Evolutionary conservation across 1,284 basidiomycete genomes (phyloP).

Genomic region (Cryptococcus sp.): DNA sequence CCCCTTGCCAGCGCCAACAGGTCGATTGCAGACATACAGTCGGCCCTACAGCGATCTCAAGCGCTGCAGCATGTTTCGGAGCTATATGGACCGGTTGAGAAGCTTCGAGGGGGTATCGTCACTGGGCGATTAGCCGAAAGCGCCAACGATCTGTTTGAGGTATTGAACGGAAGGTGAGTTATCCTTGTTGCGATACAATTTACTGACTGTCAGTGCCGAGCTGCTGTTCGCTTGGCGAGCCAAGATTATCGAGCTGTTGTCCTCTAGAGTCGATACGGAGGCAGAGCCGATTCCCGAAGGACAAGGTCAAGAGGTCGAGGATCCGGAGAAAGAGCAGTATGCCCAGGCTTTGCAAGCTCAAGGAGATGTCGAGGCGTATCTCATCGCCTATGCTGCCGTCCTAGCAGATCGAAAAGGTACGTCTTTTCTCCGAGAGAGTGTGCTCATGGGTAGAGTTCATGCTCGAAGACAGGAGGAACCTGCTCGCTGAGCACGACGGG

Average conservation of each 20-base stretch:
- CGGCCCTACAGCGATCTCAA: conserved; percentile 4
- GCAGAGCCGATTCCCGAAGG: conserved; percentile 13
- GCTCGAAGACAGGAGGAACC: conserved; percentile 30
- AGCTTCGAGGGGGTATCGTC: conserved; percentile 19
- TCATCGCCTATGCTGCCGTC: conserved; percentile 40
- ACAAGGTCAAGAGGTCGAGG: conserved; percentile 23
- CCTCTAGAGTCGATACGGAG: conserved; percentile 31
- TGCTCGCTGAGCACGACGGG: conserved; percentile 28
- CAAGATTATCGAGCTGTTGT: conserved; percentile 33
- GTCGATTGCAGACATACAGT: conserved; percentile 16
- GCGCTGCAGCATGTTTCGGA: conserved; percentile 17
- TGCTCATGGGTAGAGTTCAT: conserved; percentile 35
- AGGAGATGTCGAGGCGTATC: conserved; percentile 42
- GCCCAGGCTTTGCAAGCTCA: conserved; percentile 40
- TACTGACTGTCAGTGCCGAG: conserved; percentile 23
- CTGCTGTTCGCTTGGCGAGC: conserved; percentile 37
- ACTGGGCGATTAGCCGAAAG: conserved; percentile 18
- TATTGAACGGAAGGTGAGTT: conserved; percentile 41
- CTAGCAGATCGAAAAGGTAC: conserved; percentile 40
- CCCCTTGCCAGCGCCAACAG: conserved; percentile 25
- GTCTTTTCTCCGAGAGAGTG: background rate
- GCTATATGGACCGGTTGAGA: conserved; percentile 21
- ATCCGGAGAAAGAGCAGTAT: conserved; percentile 43
- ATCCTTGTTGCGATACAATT: background rate
- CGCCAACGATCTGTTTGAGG: conserved; percentile 30